Percentiles rank a stretch among this genome's conserved stretches.
phyloP scores from a whole-genome alignment of 805 yeast species.

The Lachancea dasiensis region DNA sequence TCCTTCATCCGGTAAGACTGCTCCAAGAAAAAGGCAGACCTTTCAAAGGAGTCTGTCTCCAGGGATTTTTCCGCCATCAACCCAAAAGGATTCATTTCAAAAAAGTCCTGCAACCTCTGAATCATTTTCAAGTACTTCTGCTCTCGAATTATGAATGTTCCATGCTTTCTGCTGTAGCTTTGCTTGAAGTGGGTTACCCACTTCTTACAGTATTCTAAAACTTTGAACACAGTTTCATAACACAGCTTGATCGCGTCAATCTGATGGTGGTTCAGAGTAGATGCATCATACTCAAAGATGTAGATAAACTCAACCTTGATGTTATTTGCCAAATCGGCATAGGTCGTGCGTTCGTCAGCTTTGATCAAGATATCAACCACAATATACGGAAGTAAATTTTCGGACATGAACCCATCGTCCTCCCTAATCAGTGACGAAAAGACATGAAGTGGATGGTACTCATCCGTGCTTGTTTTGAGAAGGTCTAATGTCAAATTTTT shows the following conservation, averaged over 20 bases:
- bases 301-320: slow-evolving; percentile 54
- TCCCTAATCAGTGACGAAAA: slow-evolving; percentile 61
- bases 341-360: slow-evolving; percentile 39
- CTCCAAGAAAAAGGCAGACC: slow-evolving; percentile 82
- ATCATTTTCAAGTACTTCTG: slow-evolving; percentile 21
- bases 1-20: slow-evolving; percentile 51
- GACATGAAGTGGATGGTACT: slow-evolving; percentile 47
- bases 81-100: slow-evolving; percentile 56
- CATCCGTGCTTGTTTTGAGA: slow-evolving; percentile 36
- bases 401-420: slow-evolving; percentile 63
- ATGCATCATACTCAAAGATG: slow-evolving; percentile 47
- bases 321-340: slow-evolving; percentile 36
- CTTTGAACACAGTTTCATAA: slow-evolving; percentile 67
- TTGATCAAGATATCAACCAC: slow-evolving; percentile 56
- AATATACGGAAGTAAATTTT: slow-evolving; percentile 71
- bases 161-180: slow-evolving; percentile 25
- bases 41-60: slow-evolving; percentile 78
- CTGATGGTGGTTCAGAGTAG: slow-evolving; percentile 43
- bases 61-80: slow-evolving; percentile 72
- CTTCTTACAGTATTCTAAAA: slow-evolving; percentile 76
- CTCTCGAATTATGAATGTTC: slow-evolving; percentile 26
- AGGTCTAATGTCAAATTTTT: slow-evolving; percentile 61
- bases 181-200: slow-evolving; percentile 51
- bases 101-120: slow-evolving; percentile 40
- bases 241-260: slow-evolving; percentile 58